Evolutionary conservation across 306 rosid species (phyloP).

Genomic region (Quercus engelmannii): DNA sequence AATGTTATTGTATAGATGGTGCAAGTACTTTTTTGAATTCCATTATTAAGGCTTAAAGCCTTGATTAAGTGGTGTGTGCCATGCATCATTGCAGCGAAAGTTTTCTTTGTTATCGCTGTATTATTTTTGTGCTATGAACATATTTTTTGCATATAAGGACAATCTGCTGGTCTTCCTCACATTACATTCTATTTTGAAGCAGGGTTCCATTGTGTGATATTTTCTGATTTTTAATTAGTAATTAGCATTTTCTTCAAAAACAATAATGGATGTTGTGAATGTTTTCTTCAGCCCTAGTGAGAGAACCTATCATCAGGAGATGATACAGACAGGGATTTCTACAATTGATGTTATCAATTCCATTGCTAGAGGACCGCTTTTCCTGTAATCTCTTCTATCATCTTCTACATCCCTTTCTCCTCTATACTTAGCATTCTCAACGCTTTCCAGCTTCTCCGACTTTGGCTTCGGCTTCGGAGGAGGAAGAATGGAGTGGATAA

Average conservation of each 20-base stretch:
- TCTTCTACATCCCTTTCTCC: too few relatives aligned
- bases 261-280: too few relatives aligned
- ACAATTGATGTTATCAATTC: constrained; percentile 66
- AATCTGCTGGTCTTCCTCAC: background rate
- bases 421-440: too few relatives aligned
- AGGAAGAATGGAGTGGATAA: too few relatives aligned
- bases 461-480: too few relatives aligned
- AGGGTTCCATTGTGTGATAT: background rate
- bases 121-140: background rate
- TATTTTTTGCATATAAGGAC: background rate
- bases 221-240: background rate
- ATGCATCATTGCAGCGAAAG: background rate
- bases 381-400: too few relatives aligned
- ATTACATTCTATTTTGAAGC: background rate
- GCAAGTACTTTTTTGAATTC: background rate
- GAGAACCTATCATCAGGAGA: too few relatives aligned
- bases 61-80: background rate
- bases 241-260: too few relatives aligned
- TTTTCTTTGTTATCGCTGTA: background rate
- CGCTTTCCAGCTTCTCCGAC: too few relatives aligned
- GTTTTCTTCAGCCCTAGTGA: too few relatives aligned
- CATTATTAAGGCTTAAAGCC: background rate
- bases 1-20: background rate
- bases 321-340: too few relatives aligned
- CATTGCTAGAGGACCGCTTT: constrained; percentile 97